Evolutionary conservation across 2,329 filamentous ascomycete species (phyloP).

Genomic region (Juglanconis oblonga): DNA sequence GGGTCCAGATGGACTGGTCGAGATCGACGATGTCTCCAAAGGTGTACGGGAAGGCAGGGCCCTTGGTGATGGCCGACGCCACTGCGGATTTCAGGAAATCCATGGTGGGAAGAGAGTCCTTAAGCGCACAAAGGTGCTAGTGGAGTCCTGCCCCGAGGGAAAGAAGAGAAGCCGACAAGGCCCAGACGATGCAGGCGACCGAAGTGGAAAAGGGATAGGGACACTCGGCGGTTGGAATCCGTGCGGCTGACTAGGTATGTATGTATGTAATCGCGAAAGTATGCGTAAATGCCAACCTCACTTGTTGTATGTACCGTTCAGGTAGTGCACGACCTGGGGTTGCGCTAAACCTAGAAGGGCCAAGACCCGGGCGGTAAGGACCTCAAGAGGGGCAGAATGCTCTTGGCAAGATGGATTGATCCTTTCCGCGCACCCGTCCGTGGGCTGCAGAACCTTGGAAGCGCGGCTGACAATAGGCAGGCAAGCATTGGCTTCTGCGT

Average conservation of each 20-base stretch:
- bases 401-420: conserved; percentile 1
- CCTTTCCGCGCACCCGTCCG: neutral
- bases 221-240: neutral
- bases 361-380: conserved; percentile 6
- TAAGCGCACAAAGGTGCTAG: neutral
- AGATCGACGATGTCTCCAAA: conserved; percentile 92
- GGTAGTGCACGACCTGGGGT: neutral
- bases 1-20: conserved; percentile 92
- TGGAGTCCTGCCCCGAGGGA: conserved; percentile 12
- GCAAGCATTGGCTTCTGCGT: conserved; percentile 15
- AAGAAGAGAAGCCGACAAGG: neutral
- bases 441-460: neutral
- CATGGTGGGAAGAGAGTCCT: conserved; percentile 52
- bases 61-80: conserved; percentile 93
- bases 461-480: conserved; percentile 11
- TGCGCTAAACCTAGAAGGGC: conserved; percentile 6
- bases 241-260: neutral
- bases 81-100: conserved; percentile 98
- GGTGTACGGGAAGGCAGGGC: conserved; percentile 85
- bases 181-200: too few species aligned
- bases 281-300: neutral
- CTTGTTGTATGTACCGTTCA: neutral
- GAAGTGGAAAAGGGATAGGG: neutral
- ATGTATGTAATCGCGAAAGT: neutral
- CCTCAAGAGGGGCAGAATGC: conserved; percentile 12